phyloP scores from a whole-genome alignment of 805 yeast species.

The Starmerella sp. region DNA sequence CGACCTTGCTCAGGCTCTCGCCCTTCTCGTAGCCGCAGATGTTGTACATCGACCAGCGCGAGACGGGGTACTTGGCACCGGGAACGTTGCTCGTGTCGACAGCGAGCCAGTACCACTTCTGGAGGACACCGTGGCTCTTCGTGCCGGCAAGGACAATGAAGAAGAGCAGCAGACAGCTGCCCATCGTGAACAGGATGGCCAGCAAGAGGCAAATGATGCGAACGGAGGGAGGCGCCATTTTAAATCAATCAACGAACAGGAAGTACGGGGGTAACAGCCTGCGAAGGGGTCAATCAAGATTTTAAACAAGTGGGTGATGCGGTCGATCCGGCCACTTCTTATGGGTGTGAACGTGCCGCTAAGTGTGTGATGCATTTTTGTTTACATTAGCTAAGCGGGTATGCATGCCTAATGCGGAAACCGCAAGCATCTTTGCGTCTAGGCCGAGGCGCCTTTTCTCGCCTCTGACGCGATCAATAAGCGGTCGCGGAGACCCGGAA shows the following conservation, averaged over 20 bases:
- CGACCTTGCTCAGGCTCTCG: constrained; percentile 37
- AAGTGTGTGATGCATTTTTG: not conserved
- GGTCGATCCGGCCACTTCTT: constrained; percentile 1
- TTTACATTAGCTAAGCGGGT: constrained; percentile 3
- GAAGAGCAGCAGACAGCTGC: constrained; percentile 44
- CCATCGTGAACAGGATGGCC: constrained; percentile 30
- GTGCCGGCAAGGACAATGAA: constrained; percentile 55
- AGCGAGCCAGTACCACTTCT: constrained; percentile 65
- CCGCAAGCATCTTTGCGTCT: constrained; percentile 1
- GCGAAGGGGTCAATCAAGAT: not conserved
- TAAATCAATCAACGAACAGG: not conserved
- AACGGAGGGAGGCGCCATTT: constrained; percentile 10
- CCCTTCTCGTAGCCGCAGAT: constrained; percentile 40
- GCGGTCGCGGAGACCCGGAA: no score
- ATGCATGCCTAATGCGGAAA: constrained; percentile 6
- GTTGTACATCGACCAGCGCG: constrained; percentile 80
- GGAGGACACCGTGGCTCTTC: constrained; percentile 41
- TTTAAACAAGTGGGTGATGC: not conserved
- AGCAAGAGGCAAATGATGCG: constrained; percentile 7
- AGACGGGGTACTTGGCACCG: constrained; percentile 31
- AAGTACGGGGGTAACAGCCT: not conserved
- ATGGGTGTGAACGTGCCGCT: constrained; percentile 1
- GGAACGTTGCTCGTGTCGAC: constrained; percentile 55
- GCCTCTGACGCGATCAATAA: not conserved
- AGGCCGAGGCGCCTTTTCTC: not conserved